Evolutionary conservation across 1,139 yeast genomes (phyloP).

Genomic region (Chernovozyma aurita): DNA sequence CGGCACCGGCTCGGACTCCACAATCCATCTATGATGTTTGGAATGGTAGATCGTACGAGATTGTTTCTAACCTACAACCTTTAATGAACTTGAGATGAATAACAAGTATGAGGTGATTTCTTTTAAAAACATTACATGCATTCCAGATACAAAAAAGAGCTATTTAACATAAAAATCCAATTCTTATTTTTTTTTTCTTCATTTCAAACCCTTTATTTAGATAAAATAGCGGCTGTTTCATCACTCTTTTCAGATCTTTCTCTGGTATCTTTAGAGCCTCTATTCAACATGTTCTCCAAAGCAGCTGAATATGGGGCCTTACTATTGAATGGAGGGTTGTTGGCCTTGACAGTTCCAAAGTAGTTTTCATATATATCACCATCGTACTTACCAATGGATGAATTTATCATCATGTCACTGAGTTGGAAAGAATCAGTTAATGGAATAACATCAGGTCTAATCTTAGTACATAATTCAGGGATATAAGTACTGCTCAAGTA

Average conservation of each 20-base stretch:
- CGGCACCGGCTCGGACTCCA: too few relatives aligned
- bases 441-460: constrained; percentile 43
- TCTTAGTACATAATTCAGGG: constrained; percentile 31
- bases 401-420: constrained; percentile 41
- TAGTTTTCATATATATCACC: constrained; percentile 47
- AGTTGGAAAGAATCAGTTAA: constrained; percentile 47
- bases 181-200: too few relatives aligned
- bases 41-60: too few relatives aligned
- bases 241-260: constrained; percentile 35
- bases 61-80: too few relatives aligned
- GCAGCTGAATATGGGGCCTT: constrained; percentile 40
- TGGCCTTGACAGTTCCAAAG: constrained; percentile 32
- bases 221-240: constrained; percentile 27
- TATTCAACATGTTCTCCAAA: constrained; percentile 34
- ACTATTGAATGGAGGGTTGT: constrained; percentile 31
- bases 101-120: too few relatives aligned
- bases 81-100: too few relatives aligned
- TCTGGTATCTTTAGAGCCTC: constrained; percentile 34
- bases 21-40: too few relatives aligned
- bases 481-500: constrained; percentile 28
- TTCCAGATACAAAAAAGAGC: too few relatives aligned
- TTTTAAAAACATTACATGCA: too few relatives aligned
- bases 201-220: constrained; percentile 13
- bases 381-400: constrained; percentile 40
- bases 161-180: not conserved